Evolutionary conservation across 2,329 filamentous ascomycete genomes (phyloP).

Genomic region (Hypoxylon sp.): DNA sequence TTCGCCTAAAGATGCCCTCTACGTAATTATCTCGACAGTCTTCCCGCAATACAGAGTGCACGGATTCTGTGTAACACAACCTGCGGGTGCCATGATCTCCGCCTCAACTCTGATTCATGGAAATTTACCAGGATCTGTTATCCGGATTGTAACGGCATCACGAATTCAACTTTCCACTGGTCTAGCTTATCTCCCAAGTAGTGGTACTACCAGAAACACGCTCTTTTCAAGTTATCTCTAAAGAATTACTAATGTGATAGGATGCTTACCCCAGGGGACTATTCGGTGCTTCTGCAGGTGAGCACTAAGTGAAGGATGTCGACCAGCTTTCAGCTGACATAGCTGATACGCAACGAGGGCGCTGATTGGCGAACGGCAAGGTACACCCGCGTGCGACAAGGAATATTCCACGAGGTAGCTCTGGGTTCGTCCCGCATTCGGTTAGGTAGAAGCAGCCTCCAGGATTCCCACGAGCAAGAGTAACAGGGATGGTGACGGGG

Average conservation of each 20-base stretch:
- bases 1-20: not conserved
- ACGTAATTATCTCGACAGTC: not conserved
- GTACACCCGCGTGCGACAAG: not conserved
- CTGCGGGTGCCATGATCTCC: not conserved
- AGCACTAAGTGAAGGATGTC: constrained; percentile 1
- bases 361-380: constrained; percentile 9
- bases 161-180: not conserved
- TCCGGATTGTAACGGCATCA: no score
- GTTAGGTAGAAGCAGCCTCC: constrained; percentile 9
- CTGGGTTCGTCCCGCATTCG: constrained; percentile 5
- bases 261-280: constrained; percentile 5
- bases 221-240: not conserved
- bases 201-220: not conserved
- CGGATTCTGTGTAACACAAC: not conserved
- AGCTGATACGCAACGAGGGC: not conserved
- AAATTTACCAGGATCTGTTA: no score
- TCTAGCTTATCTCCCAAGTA: not conserved
- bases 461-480: constrained; percentile 15
- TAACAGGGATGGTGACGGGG: constrained; percentile 7
- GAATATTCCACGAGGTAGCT: not conserved
- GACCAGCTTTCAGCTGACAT: constrained; percentile 15
- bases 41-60: not conserved
- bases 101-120: not conserved
- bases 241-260: not conserved
- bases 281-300: not conserved